Base-by-base conservation (phyloP, 2,329 filamentous ascomycete species). In the Colletotrichum echinochloae region DNA sequence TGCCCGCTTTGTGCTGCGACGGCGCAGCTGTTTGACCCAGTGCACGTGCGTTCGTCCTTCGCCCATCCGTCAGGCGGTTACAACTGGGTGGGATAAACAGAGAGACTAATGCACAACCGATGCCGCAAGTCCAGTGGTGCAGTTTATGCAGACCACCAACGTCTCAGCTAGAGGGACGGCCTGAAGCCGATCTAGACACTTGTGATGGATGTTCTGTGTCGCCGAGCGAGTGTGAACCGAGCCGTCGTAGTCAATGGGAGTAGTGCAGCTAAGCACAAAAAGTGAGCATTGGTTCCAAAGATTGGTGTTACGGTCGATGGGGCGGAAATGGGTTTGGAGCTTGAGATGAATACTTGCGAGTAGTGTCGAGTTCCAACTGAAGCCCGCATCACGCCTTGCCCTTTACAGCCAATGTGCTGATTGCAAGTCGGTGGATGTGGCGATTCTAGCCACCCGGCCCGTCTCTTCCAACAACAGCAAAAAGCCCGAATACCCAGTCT, bases 1-100 rank as follows among this genome's bases (percentile, higher is more conserved):
- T 72, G 60, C 71, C 51, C 69, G 60, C 46, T 57, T 70, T 66
- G 70, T 71, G 70, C 57, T 69, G 70, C 66, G 61, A 66, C 60
- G 66, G 61, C 60, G 46, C 49, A 61, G 66, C 44, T 57, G 60
- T 68, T 70, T 72, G 60, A 66, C 66, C 61, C 66, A 66, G 49
- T 70, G 39, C 64, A 46, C 56, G 35, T 70, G 35, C 55, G 33
- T 59, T 52, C 62, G 46, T 65, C 35, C 35, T 49, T 59, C 51
- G 49, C 37, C 68, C 46, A 49, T 71, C 41, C 35, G 51, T 23
- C 56, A 63, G 68, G 64, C 56, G 62, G 60, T 61, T 56, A 60
- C 64, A 69, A 41, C 55, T 54, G 65, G 56, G 63, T 60, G 71
- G 65, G 59, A 48, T 39, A 54, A 51, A 59, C 39, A 65, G 48